These are phyloP conservation scores for Aspergillus diversus DNA, from an alignment of 495 filamentous ascomycete genomes.

Conservation along the genomic window DNA sequence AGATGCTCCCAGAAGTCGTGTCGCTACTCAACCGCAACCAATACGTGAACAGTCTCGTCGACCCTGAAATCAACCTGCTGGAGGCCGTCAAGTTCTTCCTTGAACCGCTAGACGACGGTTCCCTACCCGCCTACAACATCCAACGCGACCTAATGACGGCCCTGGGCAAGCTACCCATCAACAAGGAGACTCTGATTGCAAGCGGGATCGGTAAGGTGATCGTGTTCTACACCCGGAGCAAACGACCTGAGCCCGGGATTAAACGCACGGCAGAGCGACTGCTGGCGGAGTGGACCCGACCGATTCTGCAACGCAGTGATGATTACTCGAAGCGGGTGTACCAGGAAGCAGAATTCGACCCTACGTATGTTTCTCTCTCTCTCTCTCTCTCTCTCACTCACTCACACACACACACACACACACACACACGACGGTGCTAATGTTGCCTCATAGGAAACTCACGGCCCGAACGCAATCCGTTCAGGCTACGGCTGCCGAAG, in stretches of 20 bases:
- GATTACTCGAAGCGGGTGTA: constrained; percentile 83
- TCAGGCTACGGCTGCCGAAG: constrained; percentile 60
- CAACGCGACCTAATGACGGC: constrained; percentile 90
- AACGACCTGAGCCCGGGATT: constrained; percentile 80
- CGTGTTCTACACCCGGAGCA: constrained; percentile 94
- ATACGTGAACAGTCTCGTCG: constrained; percentile 80
- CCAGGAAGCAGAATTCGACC: constrained; percentile 59
- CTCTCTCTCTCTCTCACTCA: neutral
- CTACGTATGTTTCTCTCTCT: constrained; percentile 44
- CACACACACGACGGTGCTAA: no score
- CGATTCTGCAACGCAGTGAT: constrained; percentile 90
- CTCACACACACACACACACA: no score
- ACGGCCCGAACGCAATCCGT: constrained; percentile 49
- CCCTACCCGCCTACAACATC: constrained; percentile 92
- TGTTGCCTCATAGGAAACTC: constrained; percentile 46
- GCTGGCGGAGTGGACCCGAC: constrained; percentile 91
- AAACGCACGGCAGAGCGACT: constrained; percentile 91
- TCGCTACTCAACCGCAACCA: constrained; percentile 82
- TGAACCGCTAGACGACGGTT: constrained; percentile 90
- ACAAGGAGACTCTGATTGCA: constrained; percentile 84
- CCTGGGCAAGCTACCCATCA: constrained; percentile 77
- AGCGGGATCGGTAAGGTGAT: constrained; percentile 95
- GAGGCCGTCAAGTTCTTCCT: constrained; percentile 96
- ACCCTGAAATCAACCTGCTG: constrained; percentile 92
- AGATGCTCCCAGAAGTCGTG: constrained; percentile 91